Percentiles rank a stretch among this genome's conserved stretches.
These are phyloP conservation scores for Phalaenopsis hybrid DNA, from an alignment of 116 monocot species.

Conservation along the genomic window DNA sequence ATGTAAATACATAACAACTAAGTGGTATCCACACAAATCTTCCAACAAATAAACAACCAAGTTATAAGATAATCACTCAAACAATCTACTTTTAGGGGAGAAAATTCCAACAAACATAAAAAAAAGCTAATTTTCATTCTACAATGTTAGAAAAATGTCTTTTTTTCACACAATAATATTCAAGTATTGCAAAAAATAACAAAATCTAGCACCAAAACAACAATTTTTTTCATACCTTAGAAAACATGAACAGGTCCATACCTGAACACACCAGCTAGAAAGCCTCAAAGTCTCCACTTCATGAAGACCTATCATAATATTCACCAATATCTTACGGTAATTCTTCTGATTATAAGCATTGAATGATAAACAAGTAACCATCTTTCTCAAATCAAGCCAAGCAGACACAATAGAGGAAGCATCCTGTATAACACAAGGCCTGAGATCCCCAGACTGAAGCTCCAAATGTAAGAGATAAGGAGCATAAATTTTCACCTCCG, in stretches of 20 bases:
- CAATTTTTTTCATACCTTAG: background rate
- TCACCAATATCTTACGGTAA: background rate
- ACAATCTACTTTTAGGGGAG: too few species aligned
- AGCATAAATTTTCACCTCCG: constrained; percentile 4
- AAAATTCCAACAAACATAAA: too few species aligned
- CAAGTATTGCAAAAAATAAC: background rate
- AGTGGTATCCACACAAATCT: too few species aligned
- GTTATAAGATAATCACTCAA: too few species aligned
- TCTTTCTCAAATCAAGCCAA: background rate
- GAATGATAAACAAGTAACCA: background rate
- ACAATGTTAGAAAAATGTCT: too few species aligned
- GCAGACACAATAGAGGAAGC: constrained; percentile 1
- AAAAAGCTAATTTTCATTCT: too few species aligned
- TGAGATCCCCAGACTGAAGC: constrained; percentile 7
- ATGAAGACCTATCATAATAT: background rate
- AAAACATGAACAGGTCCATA: background rate
- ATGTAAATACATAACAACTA: too few species aligned
- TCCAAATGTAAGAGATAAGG: constrained; percentile 8
- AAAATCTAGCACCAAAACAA: background rate
- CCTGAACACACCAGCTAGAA: constrained; percentile 11
- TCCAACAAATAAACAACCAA: too few species aligned
- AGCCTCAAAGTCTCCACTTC: constrained; percentile 4
- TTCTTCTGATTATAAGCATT: background rate
- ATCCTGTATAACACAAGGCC: background rate
- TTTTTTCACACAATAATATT: too few species aligned